These are phyloP conservation scores for Macrocybe gigantea DNA, from an alignment of 768 basidiomycete species.

Conservation along the genomic window DNA sequence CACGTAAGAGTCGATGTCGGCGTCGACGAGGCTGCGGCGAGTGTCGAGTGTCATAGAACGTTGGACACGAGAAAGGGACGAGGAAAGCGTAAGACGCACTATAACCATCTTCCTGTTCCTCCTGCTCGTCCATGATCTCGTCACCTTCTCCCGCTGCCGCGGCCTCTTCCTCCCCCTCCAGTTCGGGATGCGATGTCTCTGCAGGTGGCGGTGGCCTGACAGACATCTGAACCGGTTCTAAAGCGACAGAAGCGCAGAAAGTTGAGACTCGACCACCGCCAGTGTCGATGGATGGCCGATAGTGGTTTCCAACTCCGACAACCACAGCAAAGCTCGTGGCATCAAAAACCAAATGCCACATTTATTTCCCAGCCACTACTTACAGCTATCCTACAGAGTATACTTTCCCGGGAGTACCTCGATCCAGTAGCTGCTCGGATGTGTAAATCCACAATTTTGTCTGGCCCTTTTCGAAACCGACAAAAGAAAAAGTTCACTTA, in stretches of 20 bases:
- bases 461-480: neutral
- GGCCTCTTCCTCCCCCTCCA: conserved; percentile 58
- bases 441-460: neutral
- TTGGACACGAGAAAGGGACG: conserved; percentile 4
- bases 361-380: no score
- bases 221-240: conserved; percentile 22
- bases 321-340: neutral
- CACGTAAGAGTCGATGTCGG: conserved; percentile 90
- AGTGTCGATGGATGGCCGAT: conserved; percentile 16
- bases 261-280: conserved; percentile 11
- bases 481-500: conserved; percentile 20
- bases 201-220: conserved; percentile 29
- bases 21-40: conserved; percentile 68
- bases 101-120: conserved; percentile 72
- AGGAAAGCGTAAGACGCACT: conserved; percentile 47
- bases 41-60: neutral
- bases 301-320: conserved; percentile 32
- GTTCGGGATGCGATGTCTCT: conserved; percentile 43
- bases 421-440: conserved; percentile 47
- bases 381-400: no score
- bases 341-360: conserved; percentile 7
- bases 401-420: conserved; percentile 39
- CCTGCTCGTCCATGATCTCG: conserved; percentile 80
- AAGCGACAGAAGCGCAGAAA: neutral
- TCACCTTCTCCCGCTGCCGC: conserved; percentile 60